phyloP scores from a whole-genome alignment of 352 stramenopile species.

The Globisporangium uncinulatum region DNA sequence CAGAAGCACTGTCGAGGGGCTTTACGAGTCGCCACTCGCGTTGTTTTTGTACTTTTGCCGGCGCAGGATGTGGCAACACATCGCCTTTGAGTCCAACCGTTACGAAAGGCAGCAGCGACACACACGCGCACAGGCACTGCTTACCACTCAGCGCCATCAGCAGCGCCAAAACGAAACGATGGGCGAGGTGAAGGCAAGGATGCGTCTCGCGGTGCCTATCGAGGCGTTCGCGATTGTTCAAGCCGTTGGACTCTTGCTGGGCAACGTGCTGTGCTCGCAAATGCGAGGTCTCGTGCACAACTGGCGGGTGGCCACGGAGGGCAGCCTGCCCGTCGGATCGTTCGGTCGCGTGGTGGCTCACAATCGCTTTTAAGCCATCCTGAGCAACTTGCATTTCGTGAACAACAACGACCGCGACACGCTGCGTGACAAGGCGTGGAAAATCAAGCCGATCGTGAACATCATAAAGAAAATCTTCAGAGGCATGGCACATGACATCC shows the following conservation, averaged over 20 bases:
- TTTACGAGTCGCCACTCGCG: not conserved
- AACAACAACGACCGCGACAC: not conserved
- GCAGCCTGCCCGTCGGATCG: not conserved
- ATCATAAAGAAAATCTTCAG: too few relatives aligned
- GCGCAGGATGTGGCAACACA: not conserved
- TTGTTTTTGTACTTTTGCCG: not conserved
- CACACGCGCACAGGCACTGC: not conserved
- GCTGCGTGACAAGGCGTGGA: too few relatives aligned
- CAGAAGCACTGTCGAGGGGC: too few relatives aligned
- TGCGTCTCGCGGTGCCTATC: too few relatives aligned
- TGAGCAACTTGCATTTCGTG: not conserved
- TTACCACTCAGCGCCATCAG: not conserved
- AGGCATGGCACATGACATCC: too few relatives aligned
- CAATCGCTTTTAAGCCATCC: not conserved
- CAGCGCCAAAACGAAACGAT: not conserved
- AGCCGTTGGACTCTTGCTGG: not conserved
- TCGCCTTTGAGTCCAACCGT: not conserved
- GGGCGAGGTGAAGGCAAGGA: not conserved
- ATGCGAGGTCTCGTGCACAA: not conserved
- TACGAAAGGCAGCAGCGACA: conserved; percentile 2
- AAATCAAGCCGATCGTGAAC: too few relatives aligned
- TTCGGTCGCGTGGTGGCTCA: not conserved
- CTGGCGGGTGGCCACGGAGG: not conserved
- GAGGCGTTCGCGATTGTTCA: conserved; percentile 1
- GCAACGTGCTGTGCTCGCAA: conserved; percentile 1